Conservation (phyloP, 2,329 filamentous ascomycete species). For the Elsinoe arachidis region DNA sequence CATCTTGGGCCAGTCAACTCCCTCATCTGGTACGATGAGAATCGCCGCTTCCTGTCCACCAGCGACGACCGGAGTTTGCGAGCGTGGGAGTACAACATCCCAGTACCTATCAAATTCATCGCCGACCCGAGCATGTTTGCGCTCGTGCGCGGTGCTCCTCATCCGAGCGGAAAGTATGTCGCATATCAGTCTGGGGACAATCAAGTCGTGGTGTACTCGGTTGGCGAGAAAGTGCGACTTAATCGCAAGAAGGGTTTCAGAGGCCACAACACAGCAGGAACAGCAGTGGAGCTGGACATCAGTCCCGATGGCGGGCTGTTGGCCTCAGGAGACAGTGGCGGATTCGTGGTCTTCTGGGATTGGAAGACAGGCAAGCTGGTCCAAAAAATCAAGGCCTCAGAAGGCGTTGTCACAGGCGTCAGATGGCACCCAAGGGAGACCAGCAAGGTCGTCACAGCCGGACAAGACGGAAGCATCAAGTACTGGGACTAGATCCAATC, state of each 20-base stretch:
- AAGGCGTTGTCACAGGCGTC: slow-evolving; percentile 72
- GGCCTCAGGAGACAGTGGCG: slow-evolving; percentile 74
- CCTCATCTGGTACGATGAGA: slow-evolving; percentile 89
- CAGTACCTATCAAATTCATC: slow-evolving; percentile 96
- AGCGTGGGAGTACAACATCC: slow-evolving; percentile 97
- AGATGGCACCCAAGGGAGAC: slow-evolving; percentile 98
- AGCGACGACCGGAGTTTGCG: slow-evolving; percentile 94
- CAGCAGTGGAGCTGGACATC: slow-evolving; percentile 81
- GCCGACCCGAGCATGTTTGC: slow-evolving; percentile 91
- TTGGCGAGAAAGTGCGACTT: slow-evolving; percentile 90
- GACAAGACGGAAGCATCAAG: slow-evolving; percentile 77
- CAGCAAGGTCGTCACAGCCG: slow-evolving; percentile 85
- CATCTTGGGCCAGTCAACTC: slow-evolving; percentile 97
- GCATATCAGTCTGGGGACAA: slow-evolving; percentile 92
- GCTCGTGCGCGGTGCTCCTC: slow-evolving; percentile 74
- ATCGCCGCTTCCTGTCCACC: slow-evolving; percentile 93
- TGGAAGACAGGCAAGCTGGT: slow-evolving; percentile 99
- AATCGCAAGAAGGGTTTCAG: slow-evolving; percentile 96
- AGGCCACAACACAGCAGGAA: slow-evolving; percentile 91
- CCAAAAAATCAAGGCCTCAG: slow-evolving; percentile 84
- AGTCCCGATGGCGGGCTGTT: slow-evolving; percentile 90
- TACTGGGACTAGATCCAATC: slow-evolving; percentile 67
- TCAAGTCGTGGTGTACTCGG: slow-evolving; percentile 91
- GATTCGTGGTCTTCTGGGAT: slow-evolving; percentile 94
- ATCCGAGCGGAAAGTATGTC: slow-evolving; percentile 88